Base-by-base conservation (phyloP, 2,329 filamentous ascomycete genomes). In the Leptographium galeiforme region DNA sequence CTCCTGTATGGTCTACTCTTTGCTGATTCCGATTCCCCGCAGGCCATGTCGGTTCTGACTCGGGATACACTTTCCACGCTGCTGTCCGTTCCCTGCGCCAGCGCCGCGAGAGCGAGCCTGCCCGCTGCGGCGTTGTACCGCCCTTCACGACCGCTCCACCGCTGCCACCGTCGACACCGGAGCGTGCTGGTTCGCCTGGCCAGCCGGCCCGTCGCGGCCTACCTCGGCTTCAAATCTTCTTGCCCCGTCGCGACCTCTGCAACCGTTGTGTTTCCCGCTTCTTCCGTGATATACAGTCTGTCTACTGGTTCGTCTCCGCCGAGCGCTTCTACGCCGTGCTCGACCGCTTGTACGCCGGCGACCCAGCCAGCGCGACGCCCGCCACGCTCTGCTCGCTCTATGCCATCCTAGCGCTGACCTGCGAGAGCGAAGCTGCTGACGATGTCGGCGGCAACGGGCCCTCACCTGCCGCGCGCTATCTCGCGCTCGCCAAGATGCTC, bases 281-380 rank as follows among this genome's bases (percentile, higher is more conserved):
- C 55, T 63, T 63, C 52, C 51, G 55, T 40, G 62, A 63, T 38
- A 58, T 63, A 33, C 61, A 63, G 53, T 60, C 59, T 10, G 52
- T 63, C 40, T 63, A 63, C 49, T 63, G 62, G 62, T 60, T 63
- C 49, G 60, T 61, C 55, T 60, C 61, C 1, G 58, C 58, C 33
- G 62, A 63, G 52, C 57, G 56, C 18, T 61, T 63, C 49, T 59
- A 61, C n/a, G 56, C 56, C 16, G 49, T 57, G 13, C 59, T 63
- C 4, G 59, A 63, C 43, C 55, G 61, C 6, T 56, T 63, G 13
- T 63, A 63, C 48, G 55, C 59, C 11, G 58, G 62, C 18, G 61
- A 63, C 46, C 53, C 58, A 1, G 45, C 55, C 4, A 58, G 58
- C 19, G 62, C 61, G 1, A 59, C 60, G 8, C 55, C 61, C 2